Evolutionary conservation across 768 basidiomycete species (phyloP).

Genomic region (Rhizopogon vulgaris): DNA sequence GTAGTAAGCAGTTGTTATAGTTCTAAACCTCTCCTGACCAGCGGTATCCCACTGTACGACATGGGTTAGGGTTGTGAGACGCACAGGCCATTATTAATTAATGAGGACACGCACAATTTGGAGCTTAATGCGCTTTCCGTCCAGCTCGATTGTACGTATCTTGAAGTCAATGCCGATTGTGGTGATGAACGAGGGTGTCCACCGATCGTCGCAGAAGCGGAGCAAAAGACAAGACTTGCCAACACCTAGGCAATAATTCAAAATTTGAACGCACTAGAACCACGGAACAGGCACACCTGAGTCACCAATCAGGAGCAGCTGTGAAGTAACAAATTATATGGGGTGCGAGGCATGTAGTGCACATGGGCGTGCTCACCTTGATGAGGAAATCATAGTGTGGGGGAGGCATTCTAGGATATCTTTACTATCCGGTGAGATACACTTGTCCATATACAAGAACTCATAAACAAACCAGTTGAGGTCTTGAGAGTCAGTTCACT

Average conservation of each 20-base stretch:
- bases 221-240: conserved; percentile 95
- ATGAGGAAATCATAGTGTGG: conserved; percentile 97
- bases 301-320: conserved; percentile 95
- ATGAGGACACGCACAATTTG: conserved; percentile 65
- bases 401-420: conserved; percentile 56
- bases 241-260: conserved; percentile 51
- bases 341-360: not conserved
- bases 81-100: no score
- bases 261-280: conserved; percentile 3
- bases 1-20: conserved; percentile 98
- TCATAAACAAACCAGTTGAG: not conserved
- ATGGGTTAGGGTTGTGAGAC: not conserved
- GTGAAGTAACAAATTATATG: conserved; percentile 8
- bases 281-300: conserved; percentile 51
- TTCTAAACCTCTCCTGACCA: conserved; percentile 97
- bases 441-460: no score
- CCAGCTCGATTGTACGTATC: conserved; percentile 97
- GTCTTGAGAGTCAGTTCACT: not conserved
- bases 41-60: conserved; percentile 91
- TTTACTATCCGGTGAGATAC: not conserved
- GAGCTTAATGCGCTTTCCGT: conserved; percentile 97
- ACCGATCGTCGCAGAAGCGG: conserved; percentile 98
- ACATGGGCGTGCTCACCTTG: conserved; percentile 50
- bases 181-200: conserved; percentile 99
- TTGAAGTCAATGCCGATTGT: conserved; percentile 99